Evolutionary conservation across 2,329 filamentous ascomycete species (phyloP).

Genomic region (Ciborinia camelliae): DNA sequence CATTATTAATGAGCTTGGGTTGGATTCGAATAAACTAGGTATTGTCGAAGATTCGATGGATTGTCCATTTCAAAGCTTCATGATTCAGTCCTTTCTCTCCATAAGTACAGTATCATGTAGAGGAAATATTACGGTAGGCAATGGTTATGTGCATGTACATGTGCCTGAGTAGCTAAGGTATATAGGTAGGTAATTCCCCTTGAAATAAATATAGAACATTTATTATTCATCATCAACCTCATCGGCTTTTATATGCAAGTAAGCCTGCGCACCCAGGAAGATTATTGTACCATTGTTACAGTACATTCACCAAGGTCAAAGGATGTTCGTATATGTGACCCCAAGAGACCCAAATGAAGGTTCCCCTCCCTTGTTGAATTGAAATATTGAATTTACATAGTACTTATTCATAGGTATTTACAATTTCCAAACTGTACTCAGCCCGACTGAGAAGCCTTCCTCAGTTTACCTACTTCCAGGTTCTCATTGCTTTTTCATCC

Average conservation of each 20-base stretch:
- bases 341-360: not conserved
- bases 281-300: not conserved
- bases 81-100: not conserved
- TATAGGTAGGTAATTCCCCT: no score
- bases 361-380: not conserved
- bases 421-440: not conserved
- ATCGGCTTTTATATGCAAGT: slow-evolving; percentile 8
- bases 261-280: slow-evolving; percentile 11
- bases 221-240: not conserved
- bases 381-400: not conserved
- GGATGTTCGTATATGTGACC: slow-evolving; percentile 16
- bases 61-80: not conserved
- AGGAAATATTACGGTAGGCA: no score
- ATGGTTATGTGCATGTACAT: no score
- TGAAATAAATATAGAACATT: not conserved
- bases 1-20: not conserved
- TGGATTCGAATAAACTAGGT: not conserved
- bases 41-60: not conserved
- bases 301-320: not conserved
- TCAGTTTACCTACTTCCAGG: no score
- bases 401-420: not conserved
- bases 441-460: not conserved
- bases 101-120: not conserved
- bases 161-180: no score
- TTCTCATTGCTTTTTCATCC: not conserved